Evolutionary conservation across 148 eudicot genomes (phyloP).

Genomic region (Salicornia ramosissima): DNA sequence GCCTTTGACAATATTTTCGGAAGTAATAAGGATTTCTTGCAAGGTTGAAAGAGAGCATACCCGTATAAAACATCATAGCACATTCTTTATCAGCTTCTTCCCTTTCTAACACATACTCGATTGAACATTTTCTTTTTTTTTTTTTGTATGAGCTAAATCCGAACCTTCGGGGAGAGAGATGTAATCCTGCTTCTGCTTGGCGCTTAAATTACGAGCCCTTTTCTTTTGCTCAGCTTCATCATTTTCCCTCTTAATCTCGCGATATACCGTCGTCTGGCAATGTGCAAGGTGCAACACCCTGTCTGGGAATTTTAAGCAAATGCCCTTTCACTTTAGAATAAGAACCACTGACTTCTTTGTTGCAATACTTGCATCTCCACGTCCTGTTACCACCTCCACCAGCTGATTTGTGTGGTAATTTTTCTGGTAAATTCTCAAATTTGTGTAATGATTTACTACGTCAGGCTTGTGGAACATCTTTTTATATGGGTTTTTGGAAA

Average conservation of each 20-base stretch:
- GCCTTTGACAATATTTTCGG: not conserved
- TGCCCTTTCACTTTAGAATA: not conserved
- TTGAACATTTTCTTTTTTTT: not conserved
- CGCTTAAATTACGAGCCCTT: not conserved
- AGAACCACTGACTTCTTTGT: not conserved
- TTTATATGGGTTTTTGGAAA: too few species aligned
- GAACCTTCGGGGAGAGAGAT: not conserved
- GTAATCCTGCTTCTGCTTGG: not conserved
- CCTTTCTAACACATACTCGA: not conserved
- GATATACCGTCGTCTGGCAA: not conserved
- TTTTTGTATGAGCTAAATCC: not conserved
- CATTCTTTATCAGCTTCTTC: not conserved
- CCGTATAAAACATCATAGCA: constrained; percentile 1
- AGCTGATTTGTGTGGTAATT: too few species aligned
- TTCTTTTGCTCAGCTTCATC: not conserved
- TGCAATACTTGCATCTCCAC: too few species aligned
- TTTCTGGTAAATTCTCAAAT: too few species aligned
- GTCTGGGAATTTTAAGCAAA: not conserved
- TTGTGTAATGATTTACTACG: too few species aligned
- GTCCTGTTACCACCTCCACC: too few species aligned
- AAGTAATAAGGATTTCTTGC: constrained; percentile 9
- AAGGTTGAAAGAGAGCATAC: constrained; percentile 10
- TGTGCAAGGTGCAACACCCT: not conserved
- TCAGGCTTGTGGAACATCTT: too few species aligned
- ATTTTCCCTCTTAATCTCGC: not conserved